Conservation (phyloP, 2,329 filamentous ascomycete genomes). For the Canariomyces notabilis region DNA sequence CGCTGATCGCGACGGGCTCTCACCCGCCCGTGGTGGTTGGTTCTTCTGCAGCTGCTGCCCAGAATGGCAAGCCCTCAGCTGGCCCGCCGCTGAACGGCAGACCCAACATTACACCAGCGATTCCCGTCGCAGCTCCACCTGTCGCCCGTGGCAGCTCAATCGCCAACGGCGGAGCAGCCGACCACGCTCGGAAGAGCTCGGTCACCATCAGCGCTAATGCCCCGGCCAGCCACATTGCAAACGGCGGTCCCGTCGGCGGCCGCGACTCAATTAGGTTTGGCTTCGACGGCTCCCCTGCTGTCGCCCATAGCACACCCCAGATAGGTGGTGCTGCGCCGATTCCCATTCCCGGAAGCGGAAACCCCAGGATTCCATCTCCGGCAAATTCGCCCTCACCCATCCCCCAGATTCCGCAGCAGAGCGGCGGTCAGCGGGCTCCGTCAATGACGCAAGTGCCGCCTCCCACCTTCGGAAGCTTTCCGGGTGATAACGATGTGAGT, state of each 20-base stretch:
- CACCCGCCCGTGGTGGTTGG: slow-evolving; percentile 52
- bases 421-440: slow-evolving; percentile 80
- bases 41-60: slow-evolving; percentile 47
- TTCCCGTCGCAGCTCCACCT: slow-evolving; percentile 51
- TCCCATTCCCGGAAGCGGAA: slow-evolving; percentile 53
- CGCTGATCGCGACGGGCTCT: slow-evolving; percentile 56
- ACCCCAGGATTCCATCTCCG: slow-evolving; percentile 73
- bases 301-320: slow-evolving; percentile 63
- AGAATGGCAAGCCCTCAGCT: slow-evolving; percentile 60
- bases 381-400: slow-evolving; percentile 89
- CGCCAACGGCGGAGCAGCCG: slow-evolving; percentile 63
- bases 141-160: slow-evolving; percentile 59
- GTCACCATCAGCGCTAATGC: slow-evolving; percentile 87
- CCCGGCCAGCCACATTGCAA: slow-evolving; percentile 68
- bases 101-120: slow-evolving; percentile 62
- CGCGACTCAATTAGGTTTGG: slow-evolving; percentile 73
- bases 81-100: slow-evolving; percentile 83
- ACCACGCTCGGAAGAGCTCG: slow-evolving; percentile 81
- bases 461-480: slow-evolving; percentile 79
- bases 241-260: slow-evolving; percentile 61
- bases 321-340: slow-evolving; percentile 51
- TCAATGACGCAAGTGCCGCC: slow-evolving; percentile 60
- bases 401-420: slow-evolving; percentile 79
- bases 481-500: slow-evolving; percentile 74
- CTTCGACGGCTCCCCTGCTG: slow-evolving; percentile 64